Evolutionary conservation across 345 rosid species (phyloP).

Genomic region (Corymbia maculata): DNA sequence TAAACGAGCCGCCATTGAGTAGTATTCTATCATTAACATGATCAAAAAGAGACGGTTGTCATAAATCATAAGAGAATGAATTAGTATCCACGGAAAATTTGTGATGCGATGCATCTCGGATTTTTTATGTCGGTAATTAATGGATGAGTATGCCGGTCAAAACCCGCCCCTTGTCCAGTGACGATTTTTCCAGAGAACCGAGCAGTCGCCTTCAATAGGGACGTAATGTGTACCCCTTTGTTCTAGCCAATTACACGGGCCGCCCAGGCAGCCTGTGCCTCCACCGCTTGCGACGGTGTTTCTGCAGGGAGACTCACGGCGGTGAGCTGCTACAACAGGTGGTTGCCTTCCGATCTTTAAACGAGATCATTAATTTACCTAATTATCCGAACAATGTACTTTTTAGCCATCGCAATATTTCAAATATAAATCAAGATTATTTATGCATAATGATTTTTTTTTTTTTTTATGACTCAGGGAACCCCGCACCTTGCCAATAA

Average conservation of each 20-base stretch:
- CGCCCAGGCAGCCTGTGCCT: not conserved
- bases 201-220: not conserved
- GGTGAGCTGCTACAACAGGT: not conserved
- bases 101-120: not conserved
- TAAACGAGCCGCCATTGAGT: not conserved
- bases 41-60: not conserved
- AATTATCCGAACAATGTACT: not conserved
- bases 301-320: not conserved
- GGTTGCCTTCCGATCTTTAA: not conserved
- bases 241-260: not conserved
- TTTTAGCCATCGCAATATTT: not conserved
- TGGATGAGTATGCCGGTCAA: not conserved
- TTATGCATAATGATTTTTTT: too few relatives aligned
- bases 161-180: not conserved
- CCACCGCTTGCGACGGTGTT: not conserved
- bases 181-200: not conserved
- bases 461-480: too few relatives aligned
- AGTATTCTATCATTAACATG: not conserved
- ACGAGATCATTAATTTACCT: not conserved
- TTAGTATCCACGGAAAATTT: not conserved
- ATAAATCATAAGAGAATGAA: not conserved
- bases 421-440: too few relatives aligned
- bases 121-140: not conserved
- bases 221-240: not conserved
- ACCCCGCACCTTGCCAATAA: too few relatives aligned